Conservation (phyloP, 2,329 filamentous ascomycete genomes). For the Phialocephala subalpina region DNA sequence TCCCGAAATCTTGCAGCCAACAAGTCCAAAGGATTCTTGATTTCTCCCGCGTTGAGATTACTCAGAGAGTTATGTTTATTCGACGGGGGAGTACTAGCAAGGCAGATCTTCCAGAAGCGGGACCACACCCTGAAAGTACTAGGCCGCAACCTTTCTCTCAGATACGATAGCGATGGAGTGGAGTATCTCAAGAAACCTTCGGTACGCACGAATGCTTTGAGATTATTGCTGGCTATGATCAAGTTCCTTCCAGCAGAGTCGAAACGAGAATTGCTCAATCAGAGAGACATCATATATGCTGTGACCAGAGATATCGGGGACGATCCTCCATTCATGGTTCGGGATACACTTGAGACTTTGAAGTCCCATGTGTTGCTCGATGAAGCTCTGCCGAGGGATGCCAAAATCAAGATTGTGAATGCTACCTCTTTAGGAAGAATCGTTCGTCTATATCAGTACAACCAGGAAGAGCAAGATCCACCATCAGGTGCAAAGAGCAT, state of each 20-base stretch:
- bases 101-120: slow-evolving; percentile 78
- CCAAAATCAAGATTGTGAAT: slow-evolving; percentile 80
- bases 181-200: slow-evolving; percentile 78
- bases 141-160: slow-evolving; percentile 81
- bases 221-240: slow-evolving; percentile 81
- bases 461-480: slow-evolving; percentile 56
- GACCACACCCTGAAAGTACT: slow-evolving; percentile 83
- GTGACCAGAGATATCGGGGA: slow-evolving; percentile 80
- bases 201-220: slow-evolving; percentile 82
- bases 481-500: slow-evolving; percentile 59
- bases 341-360: slow-evolving; percentile 77
- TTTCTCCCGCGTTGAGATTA: slow-evolving; percentile 86
- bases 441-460: slow-evolving; percentile 73
- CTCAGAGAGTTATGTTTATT: slow-evolving; percentile 86
- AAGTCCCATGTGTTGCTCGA: slow-evolving; percentile 79
- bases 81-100: slow-evolving; percentile 84
- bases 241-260: slow-evolving; percentile 79
- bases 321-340: slow-evolving; percentile 78
- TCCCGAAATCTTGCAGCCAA: slow-evolving; percentile 81
- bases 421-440: slow-evolving; percentile 77
- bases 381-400: slow-evolving; percentile 72
- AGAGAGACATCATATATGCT: slow-evolving; percentile 71
- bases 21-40: slow-evolving; percentile 85
- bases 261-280: slow-evolving; percentile 83
- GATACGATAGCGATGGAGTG: slow-evolving; percentile 61